Base-by-base conservation (phyloP, 495 filamentous ascomycete genomes). In the Letharia columbiana region DNA sequence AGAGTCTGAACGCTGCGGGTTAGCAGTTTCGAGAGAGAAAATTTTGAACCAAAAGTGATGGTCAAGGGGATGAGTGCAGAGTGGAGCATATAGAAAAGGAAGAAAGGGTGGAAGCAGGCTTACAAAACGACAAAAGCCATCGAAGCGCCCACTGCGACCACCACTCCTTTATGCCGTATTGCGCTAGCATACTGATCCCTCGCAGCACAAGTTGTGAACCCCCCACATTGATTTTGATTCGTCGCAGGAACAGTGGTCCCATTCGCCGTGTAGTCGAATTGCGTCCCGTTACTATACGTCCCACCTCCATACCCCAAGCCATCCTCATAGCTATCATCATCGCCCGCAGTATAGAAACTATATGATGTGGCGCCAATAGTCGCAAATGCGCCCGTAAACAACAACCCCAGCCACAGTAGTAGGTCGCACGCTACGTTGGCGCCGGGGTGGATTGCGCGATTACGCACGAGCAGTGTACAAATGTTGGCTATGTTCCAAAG, bases 381-480 rank as follows among this genome's bases (percentile, higher is more conserved):
- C 3, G 69, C 69, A 31, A 76, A 69, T 7, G 61, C 28, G 5
- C 65, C 71, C 10, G 69, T 73, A 3, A 69, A 47, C n/a, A 71
- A 60, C 15, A 73, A 66, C 8, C 64, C 70, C 4, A 77, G 68
- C 74, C 73, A 74, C 44, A 77, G 69, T 31, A 77, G 20, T 3
- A 76, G 66, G 60, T 77, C 73, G 59, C 74, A 69, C 61, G 69
- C 73, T 11, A 76, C 73, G 12, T 69, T 72, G 12, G 68, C 72
- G 35, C 74, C 72, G 9, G 74, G 74, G 50, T 75, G 72, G 35
- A 76, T 67, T 31, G 68, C 68, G 15, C 67, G 63, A 40, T 68
- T 41, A 39, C 62, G 56, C 35, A 57, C 11, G 57, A 71, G 54
- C 42, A 65, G 65, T 50, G 67, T 63, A 31, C 70, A 15, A 58